Conservation (phyloP, 2,329 filamentous ascomycete species). For the Calonectria leucothoes region DNA sequence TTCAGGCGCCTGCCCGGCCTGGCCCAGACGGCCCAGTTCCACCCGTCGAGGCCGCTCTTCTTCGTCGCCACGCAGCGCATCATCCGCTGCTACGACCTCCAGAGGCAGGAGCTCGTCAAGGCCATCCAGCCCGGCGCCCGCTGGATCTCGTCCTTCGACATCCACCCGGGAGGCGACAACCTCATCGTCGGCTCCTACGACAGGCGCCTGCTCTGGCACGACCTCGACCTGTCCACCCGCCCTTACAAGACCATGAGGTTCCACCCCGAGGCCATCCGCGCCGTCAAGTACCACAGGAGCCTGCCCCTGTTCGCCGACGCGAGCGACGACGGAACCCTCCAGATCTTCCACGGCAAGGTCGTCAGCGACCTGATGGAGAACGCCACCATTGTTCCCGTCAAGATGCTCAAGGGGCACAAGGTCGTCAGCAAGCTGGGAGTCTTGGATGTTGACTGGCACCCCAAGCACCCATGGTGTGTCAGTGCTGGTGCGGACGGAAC, state of each 20-base stretch:
- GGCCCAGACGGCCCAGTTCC: constrained; percentile 91
- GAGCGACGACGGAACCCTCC: constrained; percentile 92
- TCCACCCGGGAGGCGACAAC: constrained; percentile 94
- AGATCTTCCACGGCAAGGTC: constrained; percentile 97
- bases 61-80: constrained; percentile 96
- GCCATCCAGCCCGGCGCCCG: constrained; percentile 92
- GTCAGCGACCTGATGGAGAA: constrained; percentile 96
- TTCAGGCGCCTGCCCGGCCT: constrained; percentile 83
- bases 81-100: constrained; percentile 93
- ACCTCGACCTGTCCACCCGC: constrained; percentile 88
- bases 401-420: constrained; percentile 91
- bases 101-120: constrained; percentile 91
- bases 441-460: constrained; percentile 96
- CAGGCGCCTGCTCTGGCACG: constrained; percentile 93
- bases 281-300: constrained; percentile 86
- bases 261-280: constrained; percentile 90
- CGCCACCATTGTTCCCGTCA: constrained; percentile 94
- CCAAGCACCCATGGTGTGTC: constrained; percentile 91
- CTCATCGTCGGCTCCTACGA: constrained; percentile 96
- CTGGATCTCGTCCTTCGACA: constrained; percentile 92
- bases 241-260: constrained; percentile 98
- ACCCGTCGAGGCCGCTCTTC: constrained; percentile 91
- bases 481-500: constrained; percentile 95
- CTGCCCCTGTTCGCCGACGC: constrained; percentile 92
- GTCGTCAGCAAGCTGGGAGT: constrained; percentile 89